Conservation (phyloP, 768 basidiomycete species). For the Candolleomyces eurysporus region DNA sequence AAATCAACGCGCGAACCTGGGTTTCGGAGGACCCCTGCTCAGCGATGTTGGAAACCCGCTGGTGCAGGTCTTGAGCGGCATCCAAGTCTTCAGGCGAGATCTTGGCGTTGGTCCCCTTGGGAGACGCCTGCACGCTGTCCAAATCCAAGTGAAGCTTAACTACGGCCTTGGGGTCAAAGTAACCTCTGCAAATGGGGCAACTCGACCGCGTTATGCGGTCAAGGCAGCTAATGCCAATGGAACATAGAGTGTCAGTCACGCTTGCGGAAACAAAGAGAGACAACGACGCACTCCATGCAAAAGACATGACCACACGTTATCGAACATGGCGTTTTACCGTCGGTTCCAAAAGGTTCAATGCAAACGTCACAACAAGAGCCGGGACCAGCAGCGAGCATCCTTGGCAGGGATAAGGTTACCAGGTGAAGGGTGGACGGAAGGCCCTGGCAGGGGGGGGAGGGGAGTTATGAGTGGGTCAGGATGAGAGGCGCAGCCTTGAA, state of each 20-base stretch:
- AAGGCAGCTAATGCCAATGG: slow-evolving; percentile 45
- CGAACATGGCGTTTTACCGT: slow-evolving; percentile 56
- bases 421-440: neutral
- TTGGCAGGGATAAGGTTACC: slow-evolving; percentile 17
- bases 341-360: slow-evolving; percentile 57
- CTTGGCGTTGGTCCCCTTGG: slow-evolving; percentile 11
- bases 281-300: slow-evolving; percentile 45
- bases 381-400: slow-evolving; percentile 64
- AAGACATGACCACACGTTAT: slow-evolving; percentile 75
- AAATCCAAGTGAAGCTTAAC: slow-evolving; percentile 62
- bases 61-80: slow-evolving; percentile 52
- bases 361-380: slow-evolving; percentile 77
- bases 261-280: slow-evolving; percentile 4
- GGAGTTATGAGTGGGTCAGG: neutral
- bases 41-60: slow-evolving; percentile 51
- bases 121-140: slow-evolving; percentile 26
- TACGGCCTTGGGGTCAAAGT: slow-evolving; percentile 44
- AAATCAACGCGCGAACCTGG: slow-evolving; percentile 47
- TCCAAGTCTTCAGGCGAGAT: slow-evolving; percentile 30
- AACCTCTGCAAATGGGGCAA: slow-evolving; percentile 65
- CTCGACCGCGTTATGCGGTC: slow-evolving; percentile 42
- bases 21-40: slow-evolving; percentile 54
- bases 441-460: neutral
- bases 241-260: slow-evolving; percentile 6
- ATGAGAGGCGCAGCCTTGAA: slow-evolving; percentile 9